Conservation (phyloP, 78 protist genomes). For the Dictyostelium capitatum region DNA sequence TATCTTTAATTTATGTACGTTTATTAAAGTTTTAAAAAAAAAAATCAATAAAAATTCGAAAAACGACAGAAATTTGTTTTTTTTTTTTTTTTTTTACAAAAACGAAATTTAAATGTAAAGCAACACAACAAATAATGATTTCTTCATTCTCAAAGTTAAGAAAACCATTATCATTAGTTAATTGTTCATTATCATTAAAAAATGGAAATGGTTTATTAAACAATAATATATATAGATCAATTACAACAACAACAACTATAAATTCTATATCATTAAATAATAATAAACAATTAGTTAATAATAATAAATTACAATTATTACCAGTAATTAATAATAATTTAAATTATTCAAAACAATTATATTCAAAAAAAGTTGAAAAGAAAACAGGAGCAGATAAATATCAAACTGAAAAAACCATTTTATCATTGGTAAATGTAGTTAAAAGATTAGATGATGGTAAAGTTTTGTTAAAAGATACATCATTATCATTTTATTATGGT, state of each 20-base stretch:
- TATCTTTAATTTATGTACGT: no score
- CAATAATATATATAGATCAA: neutral
- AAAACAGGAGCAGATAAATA: slow-evolving; percentile 12
- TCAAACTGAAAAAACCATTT: slow-evolving; percentile 13
- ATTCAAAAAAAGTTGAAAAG: neutral
- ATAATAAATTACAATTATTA: neutral
- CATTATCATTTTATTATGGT: slow-evolving; percentile 54
- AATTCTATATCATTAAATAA: no score
- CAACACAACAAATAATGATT: neutral
- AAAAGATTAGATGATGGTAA: slow-evolving; percentile 73
- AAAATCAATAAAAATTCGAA: no score
- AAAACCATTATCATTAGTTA: slow-evolving; percentile 14
- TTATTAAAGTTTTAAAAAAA: no score
- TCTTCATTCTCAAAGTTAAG: slow-evolving; percentile 16
- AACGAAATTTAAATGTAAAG: no score
- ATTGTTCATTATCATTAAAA: slow-evolving; percentile 5
- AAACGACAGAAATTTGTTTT: no score
- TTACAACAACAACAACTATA: neutral
- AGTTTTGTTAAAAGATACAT: slow-evolving; percentile 42
- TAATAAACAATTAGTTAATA: neutral
- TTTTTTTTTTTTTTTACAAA: no score
- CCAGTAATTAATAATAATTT: no score
- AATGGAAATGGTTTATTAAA: neutral
- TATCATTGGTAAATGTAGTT: slow-evolving; percentile 56
- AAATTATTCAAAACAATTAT: neutral